Conservation (phyloP, 176 grass and related monocot species). For the Oryza longistaminata region DNA sequence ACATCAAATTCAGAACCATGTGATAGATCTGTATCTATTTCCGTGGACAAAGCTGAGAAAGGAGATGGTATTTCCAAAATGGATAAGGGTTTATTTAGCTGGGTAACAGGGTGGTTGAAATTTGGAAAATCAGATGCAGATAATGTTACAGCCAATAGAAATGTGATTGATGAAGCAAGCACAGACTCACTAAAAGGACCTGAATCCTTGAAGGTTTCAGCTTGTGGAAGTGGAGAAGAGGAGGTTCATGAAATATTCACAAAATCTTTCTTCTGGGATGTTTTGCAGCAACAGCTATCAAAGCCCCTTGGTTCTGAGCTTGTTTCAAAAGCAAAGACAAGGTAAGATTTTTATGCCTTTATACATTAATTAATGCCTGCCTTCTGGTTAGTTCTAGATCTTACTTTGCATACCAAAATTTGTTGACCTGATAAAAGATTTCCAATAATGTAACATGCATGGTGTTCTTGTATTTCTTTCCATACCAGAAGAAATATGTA, state of each 20-base stretch:
- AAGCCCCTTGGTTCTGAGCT: conserved; percentile 54
- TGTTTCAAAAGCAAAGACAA: conserved; percentile 66
- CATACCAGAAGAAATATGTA: conserved; percentile 11
- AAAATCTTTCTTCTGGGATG: conserved; percentile 62
- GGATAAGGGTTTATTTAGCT: conserved; percentile 44
- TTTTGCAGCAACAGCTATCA: conserved; percentile 55
- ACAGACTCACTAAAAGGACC: conserved; percentile 28
- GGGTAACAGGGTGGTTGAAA: conserved; percentile 42
- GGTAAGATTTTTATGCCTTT: conserved; percentile 41
- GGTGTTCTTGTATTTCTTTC: conserved; percentile 11
- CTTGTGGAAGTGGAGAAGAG: conserved; percentile 37
- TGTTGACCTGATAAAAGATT: conserved; percentile 13
- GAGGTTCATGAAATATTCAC: conserved; percentile 53
- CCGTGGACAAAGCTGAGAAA: conserved; percentile 31
- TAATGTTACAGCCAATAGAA: conserved; percentile 28
- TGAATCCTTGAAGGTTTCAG: conserved; percentile 36
- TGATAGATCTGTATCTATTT: conserved; percentile 31
- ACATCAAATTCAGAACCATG: conserved; percentile 16
- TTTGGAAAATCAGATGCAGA: conserved; percentile 53
- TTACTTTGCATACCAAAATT: conserved; percentile 18
- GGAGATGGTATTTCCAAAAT: conserved; percentile 34
- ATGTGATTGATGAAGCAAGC: conserved; percentile 24
- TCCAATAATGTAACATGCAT: neutral
- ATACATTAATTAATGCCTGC: conserved; percentile 31
- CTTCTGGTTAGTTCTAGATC: conserved; percentile 13